A percentile compares a stretch with the other conserved stretches of the same genome.
Conservation (phyloP, 306 rosid species). For the Quercus engelmannii region DNA sequence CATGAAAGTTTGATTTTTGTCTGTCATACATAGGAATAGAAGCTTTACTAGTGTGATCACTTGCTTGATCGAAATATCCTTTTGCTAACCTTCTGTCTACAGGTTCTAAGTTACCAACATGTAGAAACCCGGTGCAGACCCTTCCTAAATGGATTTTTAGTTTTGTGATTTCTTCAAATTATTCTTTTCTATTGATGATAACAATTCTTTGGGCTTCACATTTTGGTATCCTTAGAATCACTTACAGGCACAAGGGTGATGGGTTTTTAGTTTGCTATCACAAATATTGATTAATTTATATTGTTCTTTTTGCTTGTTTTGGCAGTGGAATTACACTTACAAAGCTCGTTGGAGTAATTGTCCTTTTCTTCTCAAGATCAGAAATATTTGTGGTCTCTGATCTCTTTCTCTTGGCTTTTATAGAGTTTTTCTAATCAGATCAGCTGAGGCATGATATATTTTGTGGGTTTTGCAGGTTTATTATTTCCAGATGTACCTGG, state of each 20-base stretch:
- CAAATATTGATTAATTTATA: slow-evolving; percentile 15
- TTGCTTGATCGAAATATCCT: neutral
- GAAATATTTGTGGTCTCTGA: slow-evolving; percentile 87
- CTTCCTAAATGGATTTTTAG: neutral
- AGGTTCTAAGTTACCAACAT: neutral
- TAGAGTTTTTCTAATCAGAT: slow-evolving; percentile 15
- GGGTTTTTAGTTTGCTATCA: neutral
- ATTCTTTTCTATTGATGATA: neutral
- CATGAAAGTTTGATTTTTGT: too few species aligned
- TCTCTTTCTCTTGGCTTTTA: slow-evolving; percentile 20
- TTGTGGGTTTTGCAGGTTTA: slow-evolving; percentile 64
- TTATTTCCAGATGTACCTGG: slow-evolving; percentile 95
- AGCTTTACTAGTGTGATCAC: neutral
- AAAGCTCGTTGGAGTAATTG: slow-evolving; percentile 88
- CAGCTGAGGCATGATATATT: slow-evolving; percentile 16
- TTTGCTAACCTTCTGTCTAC: neutral
- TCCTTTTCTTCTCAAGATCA: slow-evolving; percentile 85
- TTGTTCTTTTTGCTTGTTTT: slow-evolving; percentile 27
- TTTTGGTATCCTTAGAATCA: neutral
- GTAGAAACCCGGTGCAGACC: neutral
- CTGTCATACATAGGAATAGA: neutral
- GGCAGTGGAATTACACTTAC: slow-evolving; percentile 94
- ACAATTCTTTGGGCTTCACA: neutral
- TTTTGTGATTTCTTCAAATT: neutral
- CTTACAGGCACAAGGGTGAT: neutral